Base-by-base conservation (phyloP, 2,329 filamentous ascomycete species). In the Talaromyces islandicus region DNA sequence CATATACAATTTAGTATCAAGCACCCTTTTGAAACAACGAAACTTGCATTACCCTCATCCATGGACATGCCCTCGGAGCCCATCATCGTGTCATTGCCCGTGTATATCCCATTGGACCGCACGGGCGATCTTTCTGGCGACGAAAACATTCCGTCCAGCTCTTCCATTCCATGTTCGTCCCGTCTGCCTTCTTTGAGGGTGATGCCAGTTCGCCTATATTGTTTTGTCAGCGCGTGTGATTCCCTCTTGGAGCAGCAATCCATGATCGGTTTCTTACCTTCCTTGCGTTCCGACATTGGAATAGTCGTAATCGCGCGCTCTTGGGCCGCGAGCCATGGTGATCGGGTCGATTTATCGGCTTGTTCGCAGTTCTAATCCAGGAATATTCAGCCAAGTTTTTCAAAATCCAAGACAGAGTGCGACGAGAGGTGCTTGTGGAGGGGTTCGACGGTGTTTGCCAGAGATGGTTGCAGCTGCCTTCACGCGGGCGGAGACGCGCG, bases 91-190 rank as follows among this genome's bases (percentile, higher is more conserved):
- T 77, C 72, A 63, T 78, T 76, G 51, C 68, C 70, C 60, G 67
- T 67, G 50, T 65, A 63, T 57, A 71, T 70, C 4, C 65, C 72
- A 64, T 72, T 70, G 43, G 67, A 64, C 61, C 69, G 70, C 24
- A 68, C 63, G 1, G 80, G 78, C n/a, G 81, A 82, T 58, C 87
- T 89, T 65, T 85, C 84, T 14, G 92, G 92, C 21, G 92, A 96
- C 9, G 92, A 97, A 75, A 96, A 96, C 65, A 97, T 85, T 66
- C 86, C 85, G 38, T 93, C 90, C 61, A 96, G 83, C 38, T 90
- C 88, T 72, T 97, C 91, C 80, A 99, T 87, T 74, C 93, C 94
- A 81, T 96, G 82, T 73, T 95, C 92, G 76, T 97, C 93, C 77
- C 91, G 89, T 62, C 87, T 80, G 57, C 91, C 91, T 59, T 96